These are phyloP conservation scores for Gymnopilus junonius DNA, from an alignment of 768 basidiomycete species.

Conservation along the genomic window DNA sequence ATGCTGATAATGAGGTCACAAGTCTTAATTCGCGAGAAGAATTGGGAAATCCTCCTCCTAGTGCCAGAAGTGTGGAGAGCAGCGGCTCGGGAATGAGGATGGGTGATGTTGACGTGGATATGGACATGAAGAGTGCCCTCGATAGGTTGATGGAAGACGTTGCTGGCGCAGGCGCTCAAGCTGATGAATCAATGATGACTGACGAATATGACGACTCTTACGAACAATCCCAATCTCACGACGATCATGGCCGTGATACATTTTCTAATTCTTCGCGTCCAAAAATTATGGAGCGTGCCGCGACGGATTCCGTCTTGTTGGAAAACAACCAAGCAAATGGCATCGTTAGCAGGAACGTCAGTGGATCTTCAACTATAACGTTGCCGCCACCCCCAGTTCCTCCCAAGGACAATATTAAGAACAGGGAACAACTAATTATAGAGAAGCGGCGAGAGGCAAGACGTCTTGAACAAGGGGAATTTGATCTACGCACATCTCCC, in stretches of 20 bases:
- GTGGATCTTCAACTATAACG: slow-evolving; percentile 44
- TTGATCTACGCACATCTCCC: slow-evolving; percentile 11
- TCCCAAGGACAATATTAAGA: slow-evolving; percentile 68
- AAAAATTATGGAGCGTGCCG: slow-evolving; percentile 48
- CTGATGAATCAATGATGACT: slow-evolving; percentile 47
- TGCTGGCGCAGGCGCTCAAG: slow-evolving; percentile 43
- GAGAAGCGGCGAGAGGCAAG: slow-evolving; percentile 71
- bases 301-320: slow-evolving; percentile 53
- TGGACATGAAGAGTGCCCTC: slow-evolving; percentile 75
- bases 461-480: slow-evolving; percentile 45
- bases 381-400: slow-evolving; percentile 50
- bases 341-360: slow-evolving; percentile 43
- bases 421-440: slow-evolving; percentile 69
- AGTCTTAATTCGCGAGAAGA: slow-evolving; percentile 11
- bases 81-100: slow-evolving; percentile 41
- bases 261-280: slow-evolving; percentile 24
- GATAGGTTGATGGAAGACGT: slow-evolving; percentile 78
- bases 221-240: slow-evolving; percentile 29
- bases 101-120: slow-evolving; percentile 59
- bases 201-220: slow-evolving; percentile 47
- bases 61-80: slow-evolving; percentile 28
- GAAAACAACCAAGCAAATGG: slow-evolving; percentile 39
- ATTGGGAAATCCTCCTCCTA: slow-evolving; percentile 3
- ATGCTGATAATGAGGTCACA: slow-evolving; percentile 21
- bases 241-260: slow-evolving; percentile 20